Evolutionary conservation across 768 basidiomycete genomes (phyloP).

Genomic region (Mycena metata): DNA sequence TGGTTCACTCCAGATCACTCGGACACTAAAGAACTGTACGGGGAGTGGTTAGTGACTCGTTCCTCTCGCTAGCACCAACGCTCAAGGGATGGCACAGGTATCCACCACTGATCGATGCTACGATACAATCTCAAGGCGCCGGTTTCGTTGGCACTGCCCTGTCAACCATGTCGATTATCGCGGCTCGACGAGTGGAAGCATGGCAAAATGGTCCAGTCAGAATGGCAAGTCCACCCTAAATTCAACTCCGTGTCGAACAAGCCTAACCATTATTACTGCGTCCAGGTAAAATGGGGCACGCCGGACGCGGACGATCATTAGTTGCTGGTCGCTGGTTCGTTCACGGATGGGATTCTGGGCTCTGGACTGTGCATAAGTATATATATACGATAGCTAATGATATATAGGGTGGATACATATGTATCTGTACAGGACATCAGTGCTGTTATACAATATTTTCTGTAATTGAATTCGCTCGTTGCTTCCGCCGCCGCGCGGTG

Average conservation of each 20-base stretch:
- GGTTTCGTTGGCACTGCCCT: constrained; percentile 81
- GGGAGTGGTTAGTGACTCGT: constrained; percentile 59
- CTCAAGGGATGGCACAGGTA: constrained; percentile 60
- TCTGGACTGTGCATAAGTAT: background rate
- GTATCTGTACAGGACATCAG: constrained; percentile 24
- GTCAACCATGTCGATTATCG: constrained; percentile 80
- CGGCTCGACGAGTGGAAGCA: constrained; percentile 71
- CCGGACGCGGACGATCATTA: constrained; percentile 70
- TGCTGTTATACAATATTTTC: constrained; percentile 20
- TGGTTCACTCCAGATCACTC: constrained; percentile 69
- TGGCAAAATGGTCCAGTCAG: constrained; percentile 72
- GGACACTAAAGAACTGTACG: constrained; percentile 59
- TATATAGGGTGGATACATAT: constrained; percentile 15
- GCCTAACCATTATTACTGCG: no score
- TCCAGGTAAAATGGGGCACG: constrained; percentile 67
- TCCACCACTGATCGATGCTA: constrained; percentile 80
- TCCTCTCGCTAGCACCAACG: background rate
- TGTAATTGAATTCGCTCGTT: constrained; percentile 27
- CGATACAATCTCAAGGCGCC: constrained; percentile 73
- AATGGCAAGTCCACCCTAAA: constrained; percentile 29
- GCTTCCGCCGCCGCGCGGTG: constrained; percentile 22
- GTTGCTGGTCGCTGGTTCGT: no score
- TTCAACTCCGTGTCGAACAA: no score
- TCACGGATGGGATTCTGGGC: constrained; percentile 30
- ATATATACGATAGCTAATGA: background rate